Evolutionary conservation across 371 early-diverging fungal species (phyloP).

Genomic region (Syncephalis fuscata): DNA sequence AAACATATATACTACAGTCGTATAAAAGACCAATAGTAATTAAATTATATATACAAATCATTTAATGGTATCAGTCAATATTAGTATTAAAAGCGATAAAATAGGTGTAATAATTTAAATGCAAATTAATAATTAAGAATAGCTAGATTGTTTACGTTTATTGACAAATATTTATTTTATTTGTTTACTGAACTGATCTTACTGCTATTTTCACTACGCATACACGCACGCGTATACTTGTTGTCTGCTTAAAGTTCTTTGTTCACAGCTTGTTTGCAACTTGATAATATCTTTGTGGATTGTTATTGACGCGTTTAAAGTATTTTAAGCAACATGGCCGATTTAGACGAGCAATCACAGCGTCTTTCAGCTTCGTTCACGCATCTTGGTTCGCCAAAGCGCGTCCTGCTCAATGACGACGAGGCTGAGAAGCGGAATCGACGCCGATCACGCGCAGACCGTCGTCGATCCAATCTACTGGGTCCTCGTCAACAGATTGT

Average conservation of each 20-base stretch:
- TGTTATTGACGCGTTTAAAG: background rate
- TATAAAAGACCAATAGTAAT: too few relatives aligned
- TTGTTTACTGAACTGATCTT: background rate
- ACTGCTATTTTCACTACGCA: background rate
- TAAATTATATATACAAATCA: too few relatives aligned
- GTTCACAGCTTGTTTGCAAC: background rate
- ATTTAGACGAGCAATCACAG: background rate
- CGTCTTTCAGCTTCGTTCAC: background rate
- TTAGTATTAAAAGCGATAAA: too few relatives aligned
- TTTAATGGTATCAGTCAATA: too few relatives aligned
- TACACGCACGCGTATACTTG: background rate
- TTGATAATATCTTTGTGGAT: background rate
- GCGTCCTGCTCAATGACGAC: slow-evolving; percentile 7
- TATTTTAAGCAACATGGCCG: background rate
- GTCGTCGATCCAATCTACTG: background rate
- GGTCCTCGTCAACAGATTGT: too few relatives aligned
- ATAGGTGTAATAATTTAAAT: too few relatives aligned
- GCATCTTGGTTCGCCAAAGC: background rate
- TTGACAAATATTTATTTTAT: background rate
- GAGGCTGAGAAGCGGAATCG: slow-evolving; percentile 2
- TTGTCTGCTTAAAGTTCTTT: background rate
- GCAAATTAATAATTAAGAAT: too few relatives aligned
- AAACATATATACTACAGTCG: too few relatives aligned
- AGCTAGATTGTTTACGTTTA: background rate
- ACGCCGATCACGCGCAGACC: slow-evolving; percentile 1